Percentiles rank a stretch among this genome's conserved stretches.
These are phyloP conservation scores for Ophiocordyceps unilateralis DNA, from an alignment of 2,329 filamentous ascomycete species.

Conservation along the genomic window DNA sequence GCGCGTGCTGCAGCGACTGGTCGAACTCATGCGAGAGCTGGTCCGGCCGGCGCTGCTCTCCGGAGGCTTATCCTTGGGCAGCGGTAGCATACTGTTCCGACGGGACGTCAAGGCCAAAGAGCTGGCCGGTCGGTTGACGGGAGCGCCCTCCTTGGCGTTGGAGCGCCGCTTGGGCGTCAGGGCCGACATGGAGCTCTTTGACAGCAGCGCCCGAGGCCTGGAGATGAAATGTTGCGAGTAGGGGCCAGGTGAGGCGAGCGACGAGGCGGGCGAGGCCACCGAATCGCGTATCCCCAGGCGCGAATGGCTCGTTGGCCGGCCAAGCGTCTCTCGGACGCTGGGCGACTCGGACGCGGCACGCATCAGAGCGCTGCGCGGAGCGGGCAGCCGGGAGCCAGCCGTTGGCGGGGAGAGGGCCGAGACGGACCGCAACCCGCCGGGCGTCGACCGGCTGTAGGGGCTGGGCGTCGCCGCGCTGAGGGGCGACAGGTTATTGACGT, in stretches of 20 bases:
- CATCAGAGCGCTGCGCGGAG: slow-evolving; percentile 27
- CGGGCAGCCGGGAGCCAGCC: slow-evolving; percentile 28
- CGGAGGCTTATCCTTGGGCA: slow-evolving; percentile 17
- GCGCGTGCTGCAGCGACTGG: slow-evolving; percentile 26
- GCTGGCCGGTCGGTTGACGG: slow-evolving; percentile 32
- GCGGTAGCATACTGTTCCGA: slow-evolving; percentile 36
- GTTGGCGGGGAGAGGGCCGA: slow-evolving; percentile 26
- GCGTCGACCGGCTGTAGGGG: slow-evolving; percentile 31
- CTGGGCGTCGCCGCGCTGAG: slow-evolving; percentile 42
- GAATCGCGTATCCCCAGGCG: slow-evolving; percentile 5
- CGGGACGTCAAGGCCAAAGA: slow-evolving; percentile 32
- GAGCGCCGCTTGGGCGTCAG: slow-evolving; percentile 24
- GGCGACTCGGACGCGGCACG: slow-evolving; percentile 32
- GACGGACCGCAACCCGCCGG: slow-evolving; percentile 21
- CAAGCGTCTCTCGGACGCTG: slow-evolving; percentile 25
- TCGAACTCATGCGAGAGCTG: slow-evolving; percentile 28
- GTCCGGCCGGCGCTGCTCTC: slow-evolving; percentile 24
- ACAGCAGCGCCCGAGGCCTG: slow-evolving; percentile 23
- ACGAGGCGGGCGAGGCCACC: slow-evolving; percentile 1
- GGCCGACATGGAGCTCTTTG: slow-evolving; percentile 25
- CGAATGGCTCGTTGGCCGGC: slow-evolving; percentile 31
- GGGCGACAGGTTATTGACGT: slow-evolving; percentile 46
- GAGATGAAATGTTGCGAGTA: slow-evolving; percentile 26
- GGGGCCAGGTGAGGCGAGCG: slow-evolving; percentile 23
- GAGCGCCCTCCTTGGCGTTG: slow-evolving; percentile 11